Evolutionary conservation across 2,329 filamentous ascomycete genomes (phyloP).

Genomic region (Phoma sp.): DNA sequence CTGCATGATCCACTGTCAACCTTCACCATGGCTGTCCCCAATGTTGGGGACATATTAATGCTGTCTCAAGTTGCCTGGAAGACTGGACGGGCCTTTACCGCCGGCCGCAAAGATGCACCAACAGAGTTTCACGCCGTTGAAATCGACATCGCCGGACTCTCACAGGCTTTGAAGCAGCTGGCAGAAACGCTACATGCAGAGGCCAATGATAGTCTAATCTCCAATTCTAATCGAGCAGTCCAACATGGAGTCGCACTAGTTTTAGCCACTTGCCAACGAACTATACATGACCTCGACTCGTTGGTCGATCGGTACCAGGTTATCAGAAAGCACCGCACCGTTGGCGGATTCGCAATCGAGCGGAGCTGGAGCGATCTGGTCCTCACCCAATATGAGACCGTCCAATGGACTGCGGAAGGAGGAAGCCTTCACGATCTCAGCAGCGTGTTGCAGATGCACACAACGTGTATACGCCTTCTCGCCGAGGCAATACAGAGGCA

Average conservation of each 20-base stretch:
- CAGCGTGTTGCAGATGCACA: constrained; percentile 53
- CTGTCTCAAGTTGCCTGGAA: constrained; percentile 56
- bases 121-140: constrained; percentile 53
- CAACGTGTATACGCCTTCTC: constrained; percentile 48
- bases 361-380: constrained; percentile 54
- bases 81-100: constrained; percentile 52
- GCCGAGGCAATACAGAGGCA: constrained; percentile 52
- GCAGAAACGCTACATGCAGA: constrained; percentile 52
- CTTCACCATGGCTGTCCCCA: constrained; percentile 42
- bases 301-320: constrained; percentile 55
- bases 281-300: constrained; percentile 53
- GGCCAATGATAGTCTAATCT: constrained; percentile 37
- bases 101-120: constrained; percentile 49
- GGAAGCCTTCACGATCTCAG: constrained; percentile 50
- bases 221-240: constrained; percentile 43
- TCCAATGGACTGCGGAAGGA: constrained; percentile 56
- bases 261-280: constrained; percentile 48
- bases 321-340: constrained; percentile 50
- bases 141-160: constrained; percentile 50
- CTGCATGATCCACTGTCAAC: not conserved
- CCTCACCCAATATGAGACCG: constrained; percentile 50
- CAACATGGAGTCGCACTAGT: constrained; percentile 50
- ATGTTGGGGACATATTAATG: constrained; percentile 54
- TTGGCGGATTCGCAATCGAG: constrained; percentile 51
- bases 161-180: constrained; percentile 53